These are phyloP conservation scores for Eremothecium gossypii DNA, from an alignment of 1,139 yeast species.

Conservation along the genomic window DNA sequence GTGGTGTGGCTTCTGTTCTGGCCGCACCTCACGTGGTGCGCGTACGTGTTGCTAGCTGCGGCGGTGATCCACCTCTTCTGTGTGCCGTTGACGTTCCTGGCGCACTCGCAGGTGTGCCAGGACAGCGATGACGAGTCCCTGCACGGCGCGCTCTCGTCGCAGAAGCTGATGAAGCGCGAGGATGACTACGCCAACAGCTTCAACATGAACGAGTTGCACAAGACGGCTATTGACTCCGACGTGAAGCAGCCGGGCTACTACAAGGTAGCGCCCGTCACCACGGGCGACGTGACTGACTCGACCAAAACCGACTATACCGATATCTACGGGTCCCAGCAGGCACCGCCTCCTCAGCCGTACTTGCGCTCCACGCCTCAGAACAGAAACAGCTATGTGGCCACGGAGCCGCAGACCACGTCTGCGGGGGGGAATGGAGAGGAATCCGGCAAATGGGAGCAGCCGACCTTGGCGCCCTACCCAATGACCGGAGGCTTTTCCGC, in stretches of 20 bases:
- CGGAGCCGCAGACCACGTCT: too few species aligned
- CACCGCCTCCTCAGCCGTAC: neutral
- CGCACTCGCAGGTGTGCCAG: constrained; percentile 31
- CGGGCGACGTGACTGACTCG: constrained; percentile 8
- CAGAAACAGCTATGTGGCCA: constrained; percentile 3
- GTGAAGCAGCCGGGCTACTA: constrained; percentile 7
- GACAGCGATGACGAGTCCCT: constrained; percentile 17
- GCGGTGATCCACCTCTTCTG: constrained; percentile 48
- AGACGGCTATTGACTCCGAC: constrained; percentile 1
- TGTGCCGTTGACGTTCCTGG: constrained; percentile 33
- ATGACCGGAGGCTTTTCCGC: too few species aligned
- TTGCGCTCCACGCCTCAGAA: neutral
- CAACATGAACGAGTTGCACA: constrained; percentile 2
- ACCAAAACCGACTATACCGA: constrained; percentile 6
- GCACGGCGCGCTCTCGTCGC: constrained; percentile 8
- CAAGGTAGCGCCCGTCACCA: constrained; percentile 8
- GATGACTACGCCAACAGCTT: constrained; percentile 4
- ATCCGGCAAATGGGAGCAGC: too few species aligned
- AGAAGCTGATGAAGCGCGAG: constrained; percentile 4
- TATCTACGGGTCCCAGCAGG: neutral
- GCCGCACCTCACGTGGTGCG: constrained; percentile 59
- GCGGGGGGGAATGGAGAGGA: too few species aligned
- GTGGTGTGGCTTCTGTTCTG: constrained; percentile 47
- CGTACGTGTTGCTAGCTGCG: constrained; percentile 61
- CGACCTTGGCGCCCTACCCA: too few species aligned